Evolutionary conservation across 2,329 filamentous ascomycete genomes (phyloP).

Genomic region (Capronia epimyces): DNA sequence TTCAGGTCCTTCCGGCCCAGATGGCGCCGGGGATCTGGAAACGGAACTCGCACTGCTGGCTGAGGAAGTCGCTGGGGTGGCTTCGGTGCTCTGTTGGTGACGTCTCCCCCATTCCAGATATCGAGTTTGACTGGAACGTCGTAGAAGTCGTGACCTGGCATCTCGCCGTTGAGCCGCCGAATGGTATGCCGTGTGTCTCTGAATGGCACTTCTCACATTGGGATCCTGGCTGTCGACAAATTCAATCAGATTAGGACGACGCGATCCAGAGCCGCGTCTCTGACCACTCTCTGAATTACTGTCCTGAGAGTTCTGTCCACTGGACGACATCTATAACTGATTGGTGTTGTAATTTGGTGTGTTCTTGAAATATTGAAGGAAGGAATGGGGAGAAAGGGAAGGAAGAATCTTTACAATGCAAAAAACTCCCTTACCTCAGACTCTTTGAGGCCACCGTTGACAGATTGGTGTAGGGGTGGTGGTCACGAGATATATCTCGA

Average conservation of each 20-base stretch:
- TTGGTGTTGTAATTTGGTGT: not conserved
- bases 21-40: constrained; percentile 18
- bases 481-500: constrained; percentile 9
- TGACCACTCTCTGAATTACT: not conserved
- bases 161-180: constrained; percentile 27
- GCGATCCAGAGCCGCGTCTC: constrained; percentile 7
- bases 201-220: constrained; percentile 27
- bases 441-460: constrained; percentile 1
- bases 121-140: constrained; percentile 20
- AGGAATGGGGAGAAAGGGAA: not conserved
- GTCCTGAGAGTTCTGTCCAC: constrained; percentile 14
- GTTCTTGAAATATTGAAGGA: not conserved
- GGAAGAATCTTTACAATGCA: not conserved
- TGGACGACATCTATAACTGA: constrained; percentile 17
- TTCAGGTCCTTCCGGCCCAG: not conserved
- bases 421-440: not conserved
- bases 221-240: constrained; percentile 28
- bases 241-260: constrained; percentile 19
- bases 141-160: constrained; percentile 20
- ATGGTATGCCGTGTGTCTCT: constrained; percentile 27
- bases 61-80: constrained; percentile 11
- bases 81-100: constrained; percentile 5
- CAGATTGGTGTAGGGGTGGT: not conserved
- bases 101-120: constrained; percentile 26
- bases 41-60: constrained; percentile 20